Conservation (phyloP, 1,284 basidiomycete genomes). For the Binderoboletus segoi region DNA sequence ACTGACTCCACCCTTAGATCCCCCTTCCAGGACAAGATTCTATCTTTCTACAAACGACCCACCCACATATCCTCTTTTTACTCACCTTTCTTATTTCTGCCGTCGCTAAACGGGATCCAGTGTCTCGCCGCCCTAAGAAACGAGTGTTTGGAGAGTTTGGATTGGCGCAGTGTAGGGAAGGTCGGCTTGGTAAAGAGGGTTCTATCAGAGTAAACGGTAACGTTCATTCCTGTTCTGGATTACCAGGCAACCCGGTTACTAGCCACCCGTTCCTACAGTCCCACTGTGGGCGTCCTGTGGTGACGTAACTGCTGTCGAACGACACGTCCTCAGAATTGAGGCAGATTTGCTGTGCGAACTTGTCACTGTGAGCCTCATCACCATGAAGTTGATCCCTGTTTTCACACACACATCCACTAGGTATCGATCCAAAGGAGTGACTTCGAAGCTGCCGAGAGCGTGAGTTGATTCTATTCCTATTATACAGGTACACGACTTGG, state of each 20-base stretch:
- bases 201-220: slow-evolving; percentile 29
- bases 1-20: slow-evolving; percentile 34
- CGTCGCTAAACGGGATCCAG: slow-evolving; percentile 66
- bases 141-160: slow-evolving; percentile 69
- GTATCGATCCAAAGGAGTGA: slow-evolving; percentile 66
- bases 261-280: slow-evolving; percentile 5
- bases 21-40: slow-evolving; percentile 40
- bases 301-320: slow-evolving; percentile 53
- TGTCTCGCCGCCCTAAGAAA: slow-evolving; percentile 71
- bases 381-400: not conserved
- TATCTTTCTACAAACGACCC: slow-evolving; percentile 60
- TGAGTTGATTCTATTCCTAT: slow-evolving; percentile 16
- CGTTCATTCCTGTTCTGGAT: not conserved
- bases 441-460: slow-evolving; percentile 59
- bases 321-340: slow-evolving; percentile 59
- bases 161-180: slow-evolving; percentile 39
- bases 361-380: slow-evolving; percentile 45
- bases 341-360: slow-evolving; percentile 73
- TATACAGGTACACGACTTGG: not conserved
- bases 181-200: slow-evolving; percentile 18
- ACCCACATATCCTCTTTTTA: slow-evolving; percentile 63
- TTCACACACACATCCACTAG: slow-evolving; percentile 35
- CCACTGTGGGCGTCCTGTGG: slow-evolving; percentile 52
- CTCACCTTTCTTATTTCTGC: slow-evolving; percentile 68
- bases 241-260: not conserved